Conservation (phyloP, 768 basidiomycete genomes). For the Pulveroboletus sp. region DNA sequence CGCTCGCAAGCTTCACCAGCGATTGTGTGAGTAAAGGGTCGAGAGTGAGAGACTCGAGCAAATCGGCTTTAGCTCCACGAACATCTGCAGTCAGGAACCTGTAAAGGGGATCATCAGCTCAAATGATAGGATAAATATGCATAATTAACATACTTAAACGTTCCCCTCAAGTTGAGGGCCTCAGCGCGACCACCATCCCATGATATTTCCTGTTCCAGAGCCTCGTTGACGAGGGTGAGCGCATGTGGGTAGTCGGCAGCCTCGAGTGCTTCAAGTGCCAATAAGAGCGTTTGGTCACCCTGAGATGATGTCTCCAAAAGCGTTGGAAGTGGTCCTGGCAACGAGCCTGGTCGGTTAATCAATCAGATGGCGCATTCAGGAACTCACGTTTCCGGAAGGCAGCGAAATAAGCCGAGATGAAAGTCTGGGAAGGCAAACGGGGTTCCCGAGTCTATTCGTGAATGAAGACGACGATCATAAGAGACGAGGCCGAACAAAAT, state of each 20-base stretch:
- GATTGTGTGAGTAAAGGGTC: constrained; percentile 73
- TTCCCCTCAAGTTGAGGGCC: constrained; percentile 89
- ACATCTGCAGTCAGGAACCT: constrained; percentile 90
- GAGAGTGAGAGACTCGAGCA: constrained; percentile 70
- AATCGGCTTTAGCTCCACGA: constrained; percentile 73
- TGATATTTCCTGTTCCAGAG: constrained; percentile 82
- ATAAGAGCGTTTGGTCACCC: constrained; percentile 78
- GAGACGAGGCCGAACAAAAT: not conserved
- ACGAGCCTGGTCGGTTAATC: not conserved
- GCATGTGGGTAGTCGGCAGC: constrained; percentile 84
- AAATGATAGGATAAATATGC: not conserved
- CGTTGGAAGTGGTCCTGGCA: constrained; percentile 55
- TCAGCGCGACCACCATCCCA: constrained; percentile 73
- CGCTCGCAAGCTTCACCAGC: constrained; percentile 93
- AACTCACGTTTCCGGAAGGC: constrained; percentile 86
- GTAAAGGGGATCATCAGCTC: not conserved
- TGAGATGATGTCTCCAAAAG: constrained; percentile 71
- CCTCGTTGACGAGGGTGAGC: constrained; percentile 74
- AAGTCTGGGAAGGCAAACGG: constrained; percentile 81
- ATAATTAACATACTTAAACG: constrained; percentile 74
- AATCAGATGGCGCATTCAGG: not conserved
- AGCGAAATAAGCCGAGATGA: constrained; percentile 93
- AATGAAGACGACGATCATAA: not conserved
- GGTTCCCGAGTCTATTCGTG: constrained; percentile 56
- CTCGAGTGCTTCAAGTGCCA: constrained; percentile 77